Evolutionary conservation across 2,329 filamentous ascomycete genomes (phyloP), one percentile per base, ranked within the genome.

Genomic region (Chaetomium globosum): DNA sequence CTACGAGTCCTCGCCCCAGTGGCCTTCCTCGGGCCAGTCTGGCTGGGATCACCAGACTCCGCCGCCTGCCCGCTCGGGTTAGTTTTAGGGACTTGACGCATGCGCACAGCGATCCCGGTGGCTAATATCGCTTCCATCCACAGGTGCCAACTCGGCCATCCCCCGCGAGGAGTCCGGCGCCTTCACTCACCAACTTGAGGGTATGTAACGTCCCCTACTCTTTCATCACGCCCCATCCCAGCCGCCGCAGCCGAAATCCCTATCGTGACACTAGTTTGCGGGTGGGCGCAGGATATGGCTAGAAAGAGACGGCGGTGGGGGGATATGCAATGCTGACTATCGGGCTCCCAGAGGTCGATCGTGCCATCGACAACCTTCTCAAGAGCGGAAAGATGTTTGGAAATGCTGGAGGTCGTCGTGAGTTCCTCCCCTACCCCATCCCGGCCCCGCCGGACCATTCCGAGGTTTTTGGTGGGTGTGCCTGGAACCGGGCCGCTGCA

Each of bases 311-410:
- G 36, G 16, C 36, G 12, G 12, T n/a, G 21, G 46, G 21, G 46
- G 8, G 10, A 33, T 4, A 61, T 26, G 16, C 33, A 31, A 31
- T 60, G 53, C 69, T 74, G 63, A 71, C 68, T 21, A 7, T 77
- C 71, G 33, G 61, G 61, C 64, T n/a, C 69, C 49, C 75, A 97
- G 95, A 99, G 86, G 93, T 99, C 73, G 95, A 98, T 71, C 90
- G 94, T 76, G 94, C 94, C 72, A 88, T 94, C 74, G 95, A 98
- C 75, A 98, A 98, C 78, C 86, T 99, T 67, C 86, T 94, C 75
- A 98, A 98, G 85, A 97, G 93, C 77, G 93, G 93, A 74, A 98
- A 98, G 83, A 89, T 93, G 80, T 95, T 94, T 79, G 87, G 84
- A 74, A 80, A 81, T 75, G 70, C 74, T 57, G 83, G 83, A 74